Percentiles rank a stretch among this genome's conserved stretches.
These are phyloP conservation scores for Cyclotella kingstonii DNA, from an alignment of 108 stramenopile genomes.

Conservation along the genomic window DNA sequence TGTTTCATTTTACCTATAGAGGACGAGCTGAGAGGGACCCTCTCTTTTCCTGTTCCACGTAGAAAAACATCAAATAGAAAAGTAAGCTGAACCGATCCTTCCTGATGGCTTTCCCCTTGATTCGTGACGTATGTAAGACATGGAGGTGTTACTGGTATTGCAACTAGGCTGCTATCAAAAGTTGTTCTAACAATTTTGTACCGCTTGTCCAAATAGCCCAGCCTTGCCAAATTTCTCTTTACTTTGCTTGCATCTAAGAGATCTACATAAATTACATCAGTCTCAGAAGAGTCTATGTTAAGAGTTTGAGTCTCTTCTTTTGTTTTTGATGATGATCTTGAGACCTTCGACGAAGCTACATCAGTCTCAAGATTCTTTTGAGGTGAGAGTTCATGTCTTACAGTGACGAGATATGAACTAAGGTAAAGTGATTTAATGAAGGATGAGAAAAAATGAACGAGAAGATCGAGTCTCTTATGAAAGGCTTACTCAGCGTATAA, in stretches of 20 bases:
- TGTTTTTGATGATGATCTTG: neutral
- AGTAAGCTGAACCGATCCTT: neutral
- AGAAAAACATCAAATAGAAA: slow-evolving; percentile 7
- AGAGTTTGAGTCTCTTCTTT: neutral
- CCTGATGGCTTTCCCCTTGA: neutral
- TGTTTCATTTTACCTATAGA: slow-evolving; percentile 27
- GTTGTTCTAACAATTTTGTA: slow-evolving; percentile 62
- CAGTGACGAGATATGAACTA: slow-evolving; percentile 7
- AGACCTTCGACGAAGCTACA: neutral
- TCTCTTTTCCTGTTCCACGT: slow-evolving; percentile 7
- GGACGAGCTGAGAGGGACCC: slow-evolving; percentile 25
- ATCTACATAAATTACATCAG: slow-evolving; percentile 61
- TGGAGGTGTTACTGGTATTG: slow-evolving; percentile 49
- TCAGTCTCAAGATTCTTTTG: neutral
- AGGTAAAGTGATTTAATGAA: neutral
- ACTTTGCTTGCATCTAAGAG: slow-evolving; percentile 57
- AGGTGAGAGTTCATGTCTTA: neutral
- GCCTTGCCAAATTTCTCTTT: slow-evolving; percentile 47
- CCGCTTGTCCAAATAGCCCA: slow-evolving; percentile 56
- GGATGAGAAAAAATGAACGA: neutral
- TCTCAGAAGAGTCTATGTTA: neutral
- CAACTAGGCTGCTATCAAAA: slow-evolving; percentile 25
- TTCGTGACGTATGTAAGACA: slow-evolving; percentile 4
- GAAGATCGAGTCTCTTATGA: neutral
- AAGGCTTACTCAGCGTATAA: slow-evolving; percentile 57